Conservation (phyloP, 2,329 filamentous ascomycete species). For the Dothistroma septosporum region DNA sequence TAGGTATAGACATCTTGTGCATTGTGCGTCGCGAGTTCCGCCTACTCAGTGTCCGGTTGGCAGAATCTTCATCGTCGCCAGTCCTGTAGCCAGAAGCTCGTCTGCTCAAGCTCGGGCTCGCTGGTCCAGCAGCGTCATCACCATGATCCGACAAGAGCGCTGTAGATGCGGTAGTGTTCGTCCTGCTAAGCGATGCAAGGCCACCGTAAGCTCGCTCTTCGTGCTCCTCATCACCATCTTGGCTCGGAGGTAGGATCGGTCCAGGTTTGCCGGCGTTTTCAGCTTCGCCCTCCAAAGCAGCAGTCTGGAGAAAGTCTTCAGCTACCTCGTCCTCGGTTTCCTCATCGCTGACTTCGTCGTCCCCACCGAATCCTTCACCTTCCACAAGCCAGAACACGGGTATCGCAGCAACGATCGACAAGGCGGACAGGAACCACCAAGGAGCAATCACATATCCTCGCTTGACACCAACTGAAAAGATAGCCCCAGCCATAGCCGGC, state of each 20-base stretch:
- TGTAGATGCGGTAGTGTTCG: slow-evolving; percentile 29
- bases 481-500: slow-evolving; percentile 66
- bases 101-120: slow-evolving; percentile 10
- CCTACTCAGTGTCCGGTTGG: slow-evolving; percentile 18
- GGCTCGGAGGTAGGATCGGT: slow-evolving; percentile 8
- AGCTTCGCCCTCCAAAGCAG: slow-evolving; percentile 23
- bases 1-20: slow-evolving; percentile 41
- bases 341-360: slow-evolving; percentile 37
- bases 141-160: slow-evolving; percentile 23
- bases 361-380: slow-evolving; percentile 60
- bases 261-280: slow-evolving; percentile 23
- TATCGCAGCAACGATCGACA: slow-evolving; percentile 63
- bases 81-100: slow-evolving; percentile 14
- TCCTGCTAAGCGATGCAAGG: slow-evolving; percentile 32
- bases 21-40: slow-evolving; percentile 33
- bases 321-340: slow-evolving; percentile 30
- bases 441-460: slow-evolving; percentile 72
- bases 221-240: slow-evolving; percentile 32
- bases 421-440: slow-evolving; percentile 70
- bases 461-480: slow-evolving; percentile 73
- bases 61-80: slow-evolving; percentile 5
- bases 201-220: slow-evolving; percentile 37
- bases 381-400: slow-evolving; percentile 72
- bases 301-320: slow-evolving; percentile 15
- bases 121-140: slow-evolving; percentile 17